These are phyloP conservation scores for Salix brachista DNA, from an alignment of 345 rosid species.

Conservation along the genomic window DNA sequence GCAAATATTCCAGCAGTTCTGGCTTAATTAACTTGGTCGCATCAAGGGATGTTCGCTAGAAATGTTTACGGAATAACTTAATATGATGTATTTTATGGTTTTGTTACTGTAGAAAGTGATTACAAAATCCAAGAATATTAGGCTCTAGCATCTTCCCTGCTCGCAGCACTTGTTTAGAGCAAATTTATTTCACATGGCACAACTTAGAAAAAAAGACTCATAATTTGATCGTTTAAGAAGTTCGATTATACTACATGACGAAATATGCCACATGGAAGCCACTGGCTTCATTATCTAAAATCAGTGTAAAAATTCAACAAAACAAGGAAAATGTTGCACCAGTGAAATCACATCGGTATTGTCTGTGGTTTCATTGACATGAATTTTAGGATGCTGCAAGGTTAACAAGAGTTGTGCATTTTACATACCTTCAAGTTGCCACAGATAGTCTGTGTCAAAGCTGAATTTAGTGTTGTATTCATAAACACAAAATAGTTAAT, in stretches of 20 bases:
- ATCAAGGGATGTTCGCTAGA: not conserved
- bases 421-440: conserved; percentile 26
- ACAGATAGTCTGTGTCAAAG: conserved; percentile 23
- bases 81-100: not conserved
- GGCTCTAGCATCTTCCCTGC: not conserved
- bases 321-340: not conserved
- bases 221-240: not conserved
- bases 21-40: not conserved
- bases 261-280: not conserved
- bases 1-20: not conserved
- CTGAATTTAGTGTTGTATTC: conserved; percentile 30
- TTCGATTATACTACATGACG: not conserved
- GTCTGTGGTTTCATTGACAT: not conserved
- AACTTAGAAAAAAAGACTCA: not conserved
- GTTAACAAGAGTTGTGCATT: not conserved
- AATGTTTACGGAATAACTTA: not conserved
- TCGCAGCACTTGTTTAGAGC: not conserved
- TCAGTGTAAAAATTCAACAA: not conserved
- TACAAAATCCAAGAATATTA: not conserved
- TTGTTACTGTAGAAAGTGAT: not conserved
- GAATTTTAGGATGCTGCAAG: not conserved
- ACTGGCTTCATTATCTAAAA: not conserved
- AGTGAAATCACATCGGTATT: not conserved
- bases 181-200: not conserved
- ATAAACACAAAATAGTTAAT: conserved; percentile 25